Conservation (phyloP, 2,329 filamentous ascomycete genomes). For the Pseudogymnoascus pannorum region DNA sequence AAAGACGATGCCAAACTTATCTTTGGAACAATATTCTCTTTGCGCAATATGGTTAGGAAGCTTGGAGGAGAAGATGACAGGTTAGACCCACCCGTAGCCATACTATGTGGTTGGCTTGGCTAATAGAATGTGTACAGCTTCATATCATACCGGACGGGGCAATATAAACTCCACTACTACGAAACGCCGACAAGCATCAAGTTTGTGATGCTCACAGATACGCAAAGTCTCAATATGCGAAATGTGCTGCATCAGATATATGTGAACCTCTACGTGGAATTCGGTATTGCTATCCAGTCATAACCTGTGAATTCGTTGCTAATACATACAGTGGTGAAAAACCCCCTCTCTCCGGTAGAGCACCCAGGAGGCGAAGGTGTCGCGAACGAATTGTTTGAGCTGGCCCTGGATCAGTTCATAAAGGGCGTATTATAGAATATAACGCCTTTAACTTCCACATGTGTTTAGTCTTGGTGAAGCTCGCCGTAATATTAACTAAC, state of each 20-base stretch:
- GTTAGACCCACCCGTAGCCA: conserved; percentile 29
- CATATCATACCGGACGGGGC: conserved; percentile 82
- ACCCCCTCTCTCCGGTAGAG: conserved; percentile 60
- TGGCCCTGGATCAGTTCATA: conserved; percentile 71
- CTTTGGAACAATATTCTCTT: conserved; percentile 92
- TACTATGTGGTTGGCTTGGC: background rate
- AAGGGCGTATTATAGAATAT: conserved; percentile 47
- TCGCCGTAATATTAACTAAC: background rate
- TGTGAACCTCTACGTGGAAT: conserved; percentile 96
- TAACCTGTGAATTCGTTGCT: background rate
- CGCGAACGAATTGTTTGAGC: conserved; percentile 62
- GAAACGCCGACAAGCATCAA: conserved; percentile 94
- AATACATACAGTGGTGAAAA: conserved; percentile 55
- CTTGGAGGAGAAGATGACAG: conserved; percentile 85
- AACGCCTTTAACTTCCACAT: background rate
- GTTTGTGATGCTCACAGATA: conserved; percentile 94
- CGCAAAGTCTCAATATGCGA: conserved; percentile 79
- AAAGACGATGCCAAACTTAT: conserved; percentile 92
- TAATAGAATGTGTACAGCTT: conserved; percentile 49
- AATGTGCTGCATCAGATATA: conserved; percentile 97
- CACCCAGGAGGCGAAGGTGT: conserved; percentile 63
- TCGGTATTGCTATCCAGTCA: conserved; percentile 47
- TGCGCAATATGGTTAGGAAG: conserved; percentile 95
- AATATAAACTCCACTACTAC: conserved; percentile 99
- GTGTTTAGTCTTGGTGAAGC: background rate